These are phyloP conservation scores for Diaporthe ilicicola DNA, from an alignment of 2,329 filamentous ascomycete genomes.

Conservation along the genomic window DNA sequence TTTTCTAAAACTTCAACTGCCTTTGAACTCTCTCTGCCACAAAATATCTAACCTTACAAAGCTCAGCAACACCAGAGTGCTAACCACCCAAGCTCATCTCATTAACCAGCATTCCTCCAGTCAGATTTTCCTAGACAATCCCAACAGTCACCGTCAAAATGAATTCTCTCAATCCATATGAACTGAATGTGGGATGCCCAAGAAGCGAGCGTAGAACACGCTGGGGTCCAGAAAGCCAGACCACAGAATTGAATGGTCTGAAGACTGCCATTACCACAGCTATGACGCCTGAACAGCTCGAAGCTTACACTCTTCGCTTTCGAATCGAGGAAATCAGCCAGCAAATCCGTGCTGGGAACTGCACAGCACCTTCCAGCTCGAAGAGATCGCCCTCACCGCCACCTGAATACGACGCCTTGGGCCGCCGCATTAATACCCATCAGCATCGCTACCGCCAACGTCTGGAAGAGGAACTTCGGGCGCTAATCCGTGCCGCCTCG, in stretches of 20 bases:
- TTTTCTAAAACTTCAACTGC: too few relatives aligned
- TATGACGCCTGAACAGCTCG: slow-evolving; percentile 82
- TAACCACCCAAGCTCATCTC: neutral
- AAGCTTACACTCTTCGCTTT: slow-evolving; percentile 78
- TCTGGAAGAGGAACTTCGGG: slow-evolving; percentile 81
- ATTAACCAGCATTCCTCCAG: neutral
- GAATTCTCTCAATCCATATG: neutral
- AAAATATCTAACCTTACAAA: neutral
- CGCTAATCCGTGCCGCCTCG: slow-evolving; percentile 79
- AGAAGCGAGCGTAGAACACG: neutral
- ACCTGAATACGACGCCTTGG: slow-evolving; percentile 82
- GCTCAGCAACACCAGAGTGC: neutral
- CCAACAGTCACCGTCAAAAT: neutral
- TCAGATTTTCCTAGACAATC: neutral
- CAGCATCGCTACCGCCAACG: slow-evolving; percentile 80
- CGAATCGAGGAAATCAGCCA: slow-evolving; percentile 84
- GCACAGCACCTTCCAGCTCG: slow-evolving; percentile 76
- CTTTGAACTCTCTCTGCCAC: too few relatives aligned
- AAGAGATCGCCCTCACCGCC: slow-evolving; percentile 79
- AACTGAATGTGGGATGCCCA: too few relatives aligned
- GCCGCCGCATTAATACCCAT: slow-evolving; percentile 82
- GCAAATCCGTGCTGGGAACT: slow-evolving; percentile 81
- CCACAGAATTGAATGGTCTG: neutral
- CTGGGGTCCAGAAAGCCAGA: slow-evolving; percentile 5
- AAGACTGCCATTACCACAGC: slow-evolving; percentile 25